Evolutionary conservation across 129 eudicot species (phyloP), one percentile per base, ranked within the genome.

Genomic region (Gnaphalium uliginosum): DNA sequence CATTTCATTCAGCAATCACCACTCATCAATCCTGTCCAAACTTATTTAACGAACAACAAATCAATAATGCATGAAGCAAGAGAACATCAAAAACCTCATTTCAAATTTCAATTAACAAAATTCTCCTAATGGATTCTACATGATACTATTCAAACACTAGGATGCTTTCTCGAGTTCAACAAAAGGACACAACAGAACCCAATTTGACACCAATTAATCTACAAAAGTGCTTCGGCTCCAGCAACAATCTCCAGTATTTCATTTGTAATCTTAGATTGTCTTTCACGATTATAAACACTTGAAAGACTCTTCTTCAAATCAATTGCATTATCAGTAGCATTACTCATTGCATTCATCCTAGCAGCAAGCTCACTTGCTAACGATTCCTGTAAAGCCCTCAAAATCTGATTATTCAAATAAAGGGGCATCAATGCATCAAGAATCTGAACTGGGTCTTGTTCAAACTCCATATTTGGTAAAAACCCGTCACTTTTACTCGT

Each of bases 341-440:
- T 86, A 56, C 89, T 92, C 97, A 92, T 92, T 2, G 96, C 91
- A 76, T 85, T 92, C 97, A 92, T 92, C 79, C 97, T 85, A 5
- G 97, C 80, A 9, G 98, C 88, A 56, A 89, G 89, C 85, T 92
- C 98, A 59, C 98, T 92, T 1, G 96, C 96, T 65, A 86, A 76
- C 0, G 96, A 89, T 37, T 92, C 98, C 79, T 89, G 96, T 78
- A 92, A 78, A 6, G 98, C 98, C 87, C 96, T 89, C 90, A 92
- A 81, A 35, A 92, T 87, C 87, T 92, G 98, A 73, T 89, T 89
- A 50, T 92, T 92, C 69, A 89, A 74, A 70, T 92, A 92, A 54
- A 92, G 85, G 13, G 98, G 98, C 93, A 92, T 76, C 83, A 92
- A 68, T 15, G 98, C 98, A 89, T 92, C 98, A 68, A 92, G 91